Evolutionary conservation across 306 rosid genomes (phyloP).

Genomic region (Vigna reflexopilosa): DNA sequence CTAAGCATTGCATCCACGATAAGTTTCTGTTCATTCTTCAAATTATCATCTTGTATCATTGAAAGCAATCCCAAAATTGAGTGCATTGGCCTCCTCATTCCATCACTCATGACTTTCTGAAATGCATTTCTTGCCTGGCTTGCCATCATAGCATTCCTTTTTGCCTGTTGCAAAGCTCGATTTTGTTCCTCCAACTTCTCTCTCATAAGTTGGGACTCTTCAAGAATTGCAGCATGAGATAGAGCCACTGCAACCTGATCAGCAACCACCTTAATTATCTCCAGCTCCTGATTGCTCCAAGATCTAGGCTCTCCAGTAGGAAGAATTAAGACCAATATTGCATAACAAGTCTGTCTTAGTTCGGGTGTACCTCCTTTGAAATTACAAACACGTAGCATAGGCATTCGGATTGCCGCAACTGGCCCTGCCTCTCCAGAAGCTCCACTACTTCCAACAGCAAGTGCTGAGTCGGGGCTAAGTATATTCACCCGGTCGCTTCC

Average conservation of each 20-base stretch:
- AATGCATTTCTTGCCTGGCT: constrained; percentile 91
- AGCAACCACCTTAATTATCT: constrained; percentile 96
- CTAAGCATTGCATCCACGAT: constrained; percentile 88
- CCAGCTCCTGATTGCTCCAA: constrained; percentile 90
- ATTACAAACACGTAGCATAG: constrained; percentile 91
- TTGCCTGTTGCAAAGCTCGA: constrained; percentile 92
- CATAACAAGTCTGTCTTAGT: constrained; percentile 77
- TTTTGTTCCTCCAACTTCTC: constrained; percentile 95
- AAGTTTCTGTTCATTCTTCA: constrained; percentile 74
- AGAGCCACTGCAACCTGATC: constrained; percentile 99
- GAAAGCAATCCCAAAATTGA: constrained; percentile 95
- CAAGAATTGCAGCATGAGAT: constrained; percentile 98
- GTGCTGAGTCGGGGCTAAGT: constrained; percentile 73
- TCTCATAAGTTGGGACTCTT: constrained; percentile 98
- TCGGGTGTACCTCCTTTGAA: constrained; percentile 99
- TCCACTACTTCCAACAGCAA: constrained; percentile 75
- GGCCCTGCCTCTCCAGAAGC: constrained; percentile 77
- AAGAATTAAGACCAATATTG: constrained; percentile 90
- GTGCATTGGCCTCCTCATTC: constrained; percentile 99
- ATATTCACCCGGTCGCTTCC: constrained; percentile 67
- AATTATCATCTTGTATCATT: constrained; percentile 73
- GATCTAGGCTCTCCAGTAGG: constrained; percentile 78
- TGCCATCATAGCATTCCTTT: constrained; percentile 94
- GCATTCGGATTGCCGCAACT: constrained; percentile 95
- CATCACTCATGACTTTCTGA: constrained; percentile 97